Evolutionary conservation across 805 yeast genomes (phyloP), one percentile per base, ranked within the genome.

Genomic region (Suhomyces emberorum): DNA sequence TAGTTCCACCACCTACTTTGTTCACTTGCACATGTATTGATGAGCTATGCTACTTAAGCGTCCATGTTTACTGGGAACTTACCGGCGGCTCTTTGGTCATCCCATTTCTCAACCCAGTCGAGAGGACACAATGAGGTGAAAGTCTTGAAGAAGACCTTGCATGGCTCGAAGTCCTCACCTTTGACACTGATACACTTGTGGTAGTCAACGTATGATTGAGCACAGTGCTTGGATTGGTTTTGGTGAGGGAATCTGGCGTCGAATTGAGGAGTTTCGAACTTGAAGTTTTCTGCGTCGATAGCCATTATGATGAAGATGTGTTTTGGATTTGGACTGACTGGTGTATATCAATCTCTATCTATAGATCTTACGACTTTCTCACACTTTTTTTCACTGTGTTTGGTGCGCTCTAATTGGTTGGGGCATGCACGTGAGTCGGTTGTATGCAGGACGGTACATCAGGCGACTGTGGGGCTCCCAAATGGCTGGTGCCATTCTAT

Each of bases 121-220:
- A 76, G 72, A 41, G 95, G 95, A 62, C 95, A 86, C 57, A 86
- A 73, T 16, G 96, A 78, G 54, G 83, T 78, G 77, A 77, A 93
- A 39, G 97, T 87, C 69, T 79, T 83, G 81, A 79, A 86, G 75
- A 93, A 93, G 55, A 86, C 89, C 70, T 88, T 77, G 71, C 98
- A 93, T 59, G 98, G 98, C 56, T 89, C 95, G 61, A 93, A 93
- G 45, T 89, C 98, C 72, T 91, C 97, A 61, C 98, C 98, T 74
- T 91, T 91, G 51, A 89, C 88, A 58, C 81, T 84, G 63, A 93
- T 79, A 76, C 98, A 93, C 70, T 88, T 89, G 83, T 85, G 93
- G 81, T 91, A 93, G 70, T 93, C 98, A 58, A 93, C 88, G 74
- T 91, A 93, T 54, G 91, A 77, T 74, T 91, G 97, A 81, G 91